Conservation (phyloP, 768 basidiomycete species). For the Cubamyces sp. region DNA sequence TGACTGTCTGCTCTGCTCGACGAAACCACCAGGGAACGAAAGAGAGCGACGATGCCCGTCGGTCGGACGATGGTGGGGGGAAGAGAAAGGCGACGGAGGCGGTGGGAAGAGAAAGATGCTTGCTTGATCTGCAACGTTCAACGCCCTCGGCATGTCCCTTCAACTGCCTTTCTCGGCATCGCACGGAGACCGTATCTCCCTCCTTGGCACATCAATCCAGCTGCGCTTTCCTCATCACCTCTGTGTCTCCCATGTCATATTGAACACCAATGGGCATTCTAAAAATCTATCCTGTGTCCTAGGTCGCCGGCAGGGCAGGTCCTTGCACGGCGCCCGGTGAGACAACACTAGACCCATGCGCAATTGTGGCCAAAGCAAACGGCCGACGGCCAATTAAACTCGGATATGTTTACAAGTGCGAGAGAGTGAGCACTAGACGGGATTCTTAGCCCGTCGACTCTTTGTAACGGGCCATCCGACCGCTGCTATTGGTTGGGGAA, state of each 20-base stretch:
- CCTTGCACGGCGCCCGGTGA: background rate
- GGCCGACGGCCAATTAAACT: background rate
- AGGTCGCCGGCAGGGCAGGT: background rate
- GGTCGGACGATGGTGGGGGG: constrained; percentile 16
- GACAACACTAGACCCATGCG: background rate
- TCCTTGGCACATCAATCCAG: constrained; percentile 4
- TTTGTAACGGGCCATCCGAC: too few relatives aligned
- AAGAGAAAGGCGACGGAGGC: constrained; percentile 2
- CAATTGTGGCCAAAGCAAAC: background rate
- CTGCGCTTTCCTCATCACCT: background rate
- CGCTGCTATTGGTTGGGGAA: too few relatives aligned
- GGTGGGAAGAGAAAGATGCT: constrained; percentile 17
- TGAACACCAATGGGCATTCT: background rate
- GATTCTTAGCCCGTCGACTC: too few relatives aligned
- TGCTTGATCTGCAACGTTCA: constrained; percentile 14
- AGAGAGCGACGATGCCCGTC: constrained; percentile 23
- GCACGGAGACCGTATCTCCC: too few relatives aligned
- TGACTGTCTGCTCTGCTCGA: constrained; percentile 25
- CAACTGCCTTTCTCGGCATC: constrained; percentile 13
- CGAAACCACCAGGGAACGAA: constrained; percentile 27
- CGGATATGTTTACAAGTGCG: too few relatives aligned
- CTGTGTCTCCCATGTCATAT: background rate
- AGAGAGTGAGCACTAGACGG: too few relatives aligned
- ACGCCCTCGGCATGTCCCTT: background rate
- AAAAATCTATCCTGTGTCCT: background rate